Percentiles rank a stretch among this genome's conserved stretches.
These are phyloP conservation scores for Mercurialis annua DNA, from an alignment of 345 rosid genomes.

Conservation along the genomic window DNA sequence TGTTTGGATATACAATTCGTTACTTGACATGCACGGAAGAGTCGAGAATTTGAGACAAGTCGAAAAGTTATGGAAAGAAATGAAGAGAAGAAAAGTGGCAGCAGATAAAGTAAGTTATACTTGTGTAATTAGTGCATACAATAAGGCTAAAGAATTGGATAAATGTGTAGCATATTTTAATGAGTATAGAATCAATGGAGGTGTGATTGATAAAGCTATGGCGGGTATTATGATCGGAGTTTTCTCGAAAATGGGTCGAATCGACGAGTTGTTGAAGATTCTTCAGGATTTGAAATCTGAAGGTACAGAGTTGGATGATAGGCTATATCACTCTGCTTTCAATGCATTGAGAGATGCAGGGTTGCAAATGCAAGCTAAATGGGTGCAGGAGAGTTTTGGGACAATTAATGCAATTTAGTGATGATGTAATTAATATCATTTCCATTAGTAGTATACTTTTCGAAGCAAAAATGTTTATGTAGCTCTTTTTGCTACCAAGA, in stretches of 20 bases:
- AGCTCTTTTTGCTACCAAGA: background rate
- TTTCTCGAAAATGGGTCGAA: slow-evolving; percentile 61
- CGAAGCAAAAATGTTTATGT: background rate
- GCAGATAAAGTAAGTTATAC: slow-evolving; percentile 88
- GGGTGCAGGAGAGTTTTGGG: slow-evolving; percentile 62
- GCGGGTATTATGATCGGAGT: slow-evolving; percentile 85
- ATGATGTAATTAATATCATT: background rate
- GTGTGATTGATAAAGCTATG: slow-evolving; percentile 62
- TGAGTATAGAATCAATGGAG: slow-evolving; percentile 59
- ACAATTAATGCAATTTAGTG: slow-evolving; percentile 21
- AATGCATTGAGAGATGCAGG: slow-evolving; percentile 84
- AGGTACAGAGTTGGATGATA: slow-evolving; percentile 52
- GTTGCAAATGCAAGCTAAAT: slow-evolving; percentile 47
- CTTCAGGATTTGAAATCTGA: slow-evolving; percentile 61
- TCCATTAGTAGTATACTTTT: background rate
- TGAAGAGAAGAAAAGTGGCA: slow-evolving; percentile 61
- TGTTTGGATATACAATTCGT: slow-evolving; percentile 76
- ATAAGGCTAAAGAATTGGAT: slow-evolving; percentile 56
- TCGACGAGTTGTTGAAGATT: slow-evolving; percentile 69
- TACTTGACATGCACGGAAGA: slow-evolving; percentile 82
- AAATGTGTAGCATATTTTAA: slow-evolving; percentile 49
- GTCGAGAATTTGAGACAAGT: slow-evolving; percentile 60
- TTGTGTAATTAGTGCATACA: slow-evolving; percentile 62
- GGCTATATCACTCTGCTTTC: slow-evolving; percentile 63
- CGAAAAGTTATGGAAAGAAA: slow-evolving; percentile 82